These are phyloP conservation scores for Neurospora discreta DNA, from an alignment of 495 filamentous ascomycete genomes.

Conservation along the genomic window DNA sequence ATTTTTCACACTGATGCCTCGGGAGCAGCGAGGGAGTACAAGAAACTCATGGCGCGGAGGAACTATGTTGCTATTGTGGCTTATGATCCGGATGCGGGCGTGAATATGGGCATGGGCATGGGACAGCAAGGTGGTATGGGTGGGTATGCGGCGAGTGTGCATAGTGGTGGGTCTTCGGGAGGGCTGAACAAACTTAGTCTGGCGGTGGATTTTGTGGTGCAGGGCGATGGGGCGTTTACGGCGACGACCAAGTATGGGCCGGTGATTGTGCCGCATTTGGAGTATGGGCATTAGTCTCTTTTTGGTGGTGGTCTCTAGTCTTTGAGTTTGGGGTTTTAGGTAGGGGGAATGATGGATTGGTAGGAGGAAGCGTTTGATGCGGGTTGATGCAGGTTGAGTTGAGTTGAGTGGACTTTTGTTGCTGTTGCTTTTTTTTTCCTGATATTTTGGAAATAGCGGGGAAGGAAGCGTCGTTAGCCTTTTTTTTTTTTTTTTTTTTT, in stretches of 20 bases:
- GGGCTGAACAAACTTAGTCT: constrained; percentile 39
- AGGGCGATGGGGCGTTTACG: constrained; percentile 71
- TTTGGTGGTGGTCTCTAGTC: too few species aligned
- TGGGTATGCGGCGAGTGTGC: constrained; percentile 18
- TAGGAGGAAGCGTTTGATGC: too few species aligned
- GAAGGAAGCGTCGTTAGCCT: too few species aligned
- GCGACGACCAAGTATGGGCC: constrained; percentile 91
- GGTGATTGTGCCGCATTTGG: constrained; percentile 86
- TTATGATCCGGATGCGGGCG: constrained; percentile 71
- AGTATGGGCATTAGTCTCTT: constrained; percentile 51
- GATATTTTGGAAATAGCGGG: too few species aligned
- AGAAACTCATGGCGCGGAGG: constrained; percentile 80
- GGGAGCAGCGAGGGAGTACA: constrained; percentile 66
- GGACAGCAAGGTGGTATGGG: neutral
- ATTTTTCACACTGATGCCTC: constrained; percentile 88
- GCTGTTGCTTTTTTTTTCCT: too few species aligned
- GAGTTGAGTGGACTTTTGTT: too few species aligned
- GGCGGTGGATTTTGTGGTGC: constrained; percentile 94
- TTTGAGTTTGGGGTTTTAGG: too few species aligned
- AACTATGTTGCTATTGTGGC: constrained; percentile 94
- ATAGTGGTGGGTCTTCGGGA: constrained; percentile 10
- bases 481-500: accelerated
- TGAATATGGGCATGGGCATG: constrained; percentile 26
- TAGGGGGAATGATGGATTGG: too few species aligned
- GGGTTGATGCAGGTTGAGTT: too few species aligned